phyloP scores from a whole-genome alignment of 192 early-diverging fungal genomes.

The Backusella circina region DNA sequence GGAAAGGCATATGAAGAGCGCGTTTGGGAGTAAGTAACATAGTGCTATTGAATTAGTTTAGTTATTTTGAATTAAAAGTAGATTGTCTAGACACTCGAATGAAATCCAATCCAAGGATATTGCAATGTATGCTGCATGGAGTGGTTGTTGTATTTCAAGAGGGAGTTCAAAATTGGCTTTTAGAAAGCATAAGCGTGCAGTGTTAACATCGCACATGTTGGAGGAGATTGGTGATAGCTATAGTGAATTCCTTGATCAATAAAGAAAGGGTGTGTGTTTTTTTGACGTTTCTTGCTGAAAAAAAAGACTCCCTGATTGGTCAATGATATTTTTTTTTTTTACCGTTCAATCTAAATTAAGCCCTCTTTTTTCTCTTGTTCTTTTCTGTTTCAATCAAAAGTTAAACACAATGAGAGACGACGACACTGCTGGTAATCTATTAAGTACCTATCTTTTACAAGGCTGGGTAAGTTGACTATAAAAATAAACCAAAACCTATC shows the following conservation, averaged over 20 bases:
- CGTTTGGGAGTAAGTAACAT: slow-evolving; percentile 49
- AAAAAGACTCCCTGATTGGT: neutral
- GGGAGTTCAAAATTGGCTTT: slow-evolving; percentile 55
- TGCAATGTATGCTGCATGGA: slow-evolving; percentile 64
- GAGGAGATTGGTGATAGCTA: slow-evolving; percentile 47
- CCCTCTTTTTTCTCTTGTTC: neutral
- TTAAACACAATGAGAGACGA: neutral
- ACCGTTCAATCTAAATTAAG: neutral
- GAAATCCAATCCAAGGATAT: slow-evolving; percentile 34
- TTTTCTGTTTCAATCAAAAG: neutral
- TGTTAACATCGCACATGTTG: slow-evolving; percentile 63
- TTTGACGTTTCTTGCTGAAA: neutral
- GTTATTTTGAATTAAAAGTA: neutral
- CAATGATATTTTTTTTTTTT: neutral
- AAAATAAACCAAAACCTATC: neutral
- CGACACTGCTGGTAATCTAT: neutral
- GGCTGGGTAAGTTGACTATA: slow-evolving; percentile 30
- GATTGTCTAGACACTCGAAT: slow-evolving; percentile 28
- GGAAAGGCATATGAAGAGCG: slow-evolving; percentile 57
- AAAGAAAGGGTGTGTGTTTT: neutral
- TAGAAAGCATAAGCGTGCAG: slow-evolving; percentile 53
- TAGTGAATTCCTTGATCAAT: neutral
- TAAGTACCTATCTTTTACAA: slow-evolving; percentile 29
- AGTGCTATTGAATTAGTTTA: neutral
- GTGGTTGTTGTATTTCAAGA: slow-evolving; percentile 54